A percentile compares a stretch with the other conserved stretches of the same genome.
Evolutionary conservation across 2,329 filamentous ascomycete genomes (phyloP).

Genomic region (Davidsoniella eucalypti): DNA sequence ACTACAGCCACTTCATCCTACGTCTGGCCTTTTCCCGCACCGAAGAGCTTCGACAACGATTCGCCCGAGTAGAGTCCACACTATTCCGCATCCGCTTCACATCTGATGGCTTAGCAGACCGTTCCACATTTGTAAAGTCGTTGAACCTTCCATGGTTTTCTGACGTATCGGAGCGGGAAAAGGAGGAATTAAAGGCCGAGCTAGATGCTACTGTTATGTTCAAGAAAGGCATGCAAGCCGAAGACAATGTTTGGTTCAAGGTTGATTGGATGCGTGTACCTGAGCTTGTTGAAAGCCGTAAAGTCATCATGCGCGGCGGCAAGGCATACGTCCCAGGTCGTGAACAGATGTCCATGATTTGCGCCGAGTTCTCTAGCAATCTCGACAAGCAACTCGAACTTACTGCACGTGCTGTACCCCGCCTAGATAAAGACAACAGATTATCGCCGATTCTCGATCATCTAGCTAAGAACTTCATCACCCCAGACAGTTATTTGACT

Average conservation of each 20-base stretch:
- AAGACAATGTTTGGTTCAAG: slow-evolving; percentile 88
- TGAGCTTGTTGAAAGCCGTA: slow-evolving; percentile 67
- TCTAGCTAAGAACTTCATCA: slow-evolving; percentile 89
- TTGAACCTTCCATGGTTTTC: slow-evolving; percentile 87
- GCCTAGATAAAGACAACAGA: slow-evolving; percentile 90
- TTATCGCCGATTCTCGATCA: slow-evolving; percentile 53
- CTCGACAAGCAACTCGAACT: slow-evolving; percentile 76
- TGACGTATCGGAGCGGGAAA: slow-evolving; percentile 63
- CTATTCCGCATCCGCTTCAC: slow-evolving; percentile 72
- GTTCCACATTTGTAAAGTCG: slow-evolving; percentile 56
- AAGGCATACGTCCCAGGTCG: slow-evolving; percentile 81
- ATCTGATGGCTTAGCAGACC: slow-evolving; percentile 58
- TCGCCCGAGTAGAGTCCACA: slow-evolving; percentile 72
- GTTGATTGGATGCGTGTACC: slow-evolving; percentile 91
- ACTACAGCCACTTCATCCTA: slow-evolving; percentile 96
- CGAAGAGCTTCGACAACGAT: slow-evolving; percentile 75
- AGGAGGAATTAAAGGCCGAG: slow-evolving; percentile 41
- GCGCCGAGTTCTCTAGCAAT: slow-evolving; percentile 66
- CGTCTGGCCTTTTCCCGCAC: slow-evolving; percentile 83
- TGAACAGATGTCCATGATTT: slow-evolving; percentile 78
- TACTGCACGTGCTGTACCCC: slow-evolving; percentile 77
- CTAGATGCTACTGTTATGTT: slow-evolving; percentile 27
- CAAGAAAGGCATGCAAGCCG: slow-evolving; percentile 28
- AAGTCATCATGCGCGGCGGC: slow-evolving; percentile 60
- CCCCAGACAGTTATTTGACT: slow-evolving; percentile 68